Evolutionary conservation across 169 alveolate genomes (phyloP), one percentile per base, ranked within the genome.

Genomic region (Theileria equi): DNA sequence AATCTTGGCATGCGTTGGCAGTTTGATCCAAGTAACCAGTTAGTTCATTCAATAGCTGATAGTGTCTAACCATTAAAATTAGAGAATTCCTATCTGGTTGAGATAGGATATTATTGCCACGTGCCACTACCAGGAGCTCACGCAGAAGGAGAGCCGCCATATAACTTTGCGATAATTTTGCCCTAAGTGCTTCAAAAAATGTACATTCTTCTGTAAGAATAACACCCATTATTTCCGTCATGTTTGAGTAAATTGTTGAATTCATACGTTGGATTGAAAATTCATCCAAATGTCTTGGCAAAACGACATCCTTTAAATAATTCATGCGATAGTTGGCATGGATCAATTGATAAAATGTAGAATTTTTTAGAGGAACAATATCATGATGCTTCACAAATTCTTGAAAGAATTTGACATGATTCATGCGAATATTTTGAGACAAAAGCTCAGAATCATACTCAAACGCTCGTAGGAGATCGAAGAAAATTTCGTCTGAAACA

Each of bases 261-360:
- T 76, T 66, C 34, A 84, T 67, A 19, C 91, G 58, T 50, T 84
- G 91, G 8, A 84, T 78, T 25, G 87, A 67, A 35, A 81, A 85
- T 59, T 84, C 91, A 54, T 84, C 91, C 45, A 84, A 59, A 43
- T 76, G 91, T 44, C 91, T 29, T 17, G 91, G 91, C 61, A 84
- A 71, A 23, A 84, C 83, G 3, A 82, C 91, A 53, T 84, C 91
- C 80, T 85, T 84, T 29, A 84, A 73, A 57, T 84, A 84, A 61
- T 74, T 76, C 26, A 84, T 62, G 23, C 91, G 68, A 45, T 84
- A 84, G 29, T 60, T 67, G 16, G 80, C 52, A 61, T 67, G 80
- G 10, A 77, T 67, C 61, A 65, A 41, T 36, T 59, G 48, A 48
- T 66, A 66, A 47, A 77, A 77, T 17, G 61, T 2, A 13, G 76